Base-by-base conservation (phyloP, 495 filamentous ascomycete species). In the Podospora conica region DNA sequence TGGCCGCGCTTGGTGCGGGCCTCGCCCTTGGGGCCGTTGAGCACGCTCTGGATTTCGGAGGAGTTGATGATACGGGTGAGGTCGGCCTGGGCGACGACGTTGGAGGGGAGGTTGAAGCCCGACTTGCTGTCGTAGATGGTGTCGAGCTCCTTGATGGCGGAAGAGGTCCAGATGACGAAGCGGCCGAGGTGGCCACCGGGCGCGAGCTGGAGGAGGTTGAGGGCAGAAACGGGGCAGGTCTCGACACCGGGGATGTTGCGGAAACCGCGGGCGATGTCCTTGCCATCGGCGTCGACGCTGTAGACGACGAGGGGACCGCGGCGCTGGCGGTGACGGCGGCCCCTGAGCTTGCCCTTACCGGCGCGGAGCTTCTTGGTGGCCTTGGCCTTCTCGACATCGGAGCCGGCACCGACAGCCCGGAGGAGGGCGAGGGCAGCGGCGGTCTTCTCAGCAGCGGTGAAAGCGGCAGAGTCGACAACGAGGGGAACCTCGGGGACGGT, bases 241-340 rank as follows among this genome's bases (percentile, higher is more conserved):
- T 98, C 95, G 72, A 98, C 94, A 84, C 95, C 95, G 71, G 95
- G 87, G 77, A 98, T 89, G 87, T 98, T 98, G 86, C 95, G 92
- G 88, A 96, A 97, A 66, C 92, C 93, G 76, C 84, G 86, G 74
- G 92, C 86, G 71, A 98, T 85, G 74, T 95, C 90, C 81, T 91
- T 93, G 80, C 94, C 91, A 73, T 97, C 95, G 76, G 89, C 85
- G 77, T 93, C 90, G 66, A 92, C 88, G 86, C 93, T 89, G 87
- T 97, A 96, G 84, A 98, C 88, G 77, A 98, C 87, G 60, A 98
- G 88, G 69, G 95, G 95, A 74, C 95, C 95, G 78, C 95, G 96
- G 77, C 95, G 91, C 84, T 98, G 96, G 81, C 90, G 89, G 88
- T 96, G 89, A 71, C 95, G 93, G 76, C 95, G 93, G 77, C 88